Percentiles rank a stretch among this genome's conserved stretches.
Evolutionary conservation across 495 filamentous ascomycete genomes (phyloP).

Genomic region (Xylaria grammica): DNA sequence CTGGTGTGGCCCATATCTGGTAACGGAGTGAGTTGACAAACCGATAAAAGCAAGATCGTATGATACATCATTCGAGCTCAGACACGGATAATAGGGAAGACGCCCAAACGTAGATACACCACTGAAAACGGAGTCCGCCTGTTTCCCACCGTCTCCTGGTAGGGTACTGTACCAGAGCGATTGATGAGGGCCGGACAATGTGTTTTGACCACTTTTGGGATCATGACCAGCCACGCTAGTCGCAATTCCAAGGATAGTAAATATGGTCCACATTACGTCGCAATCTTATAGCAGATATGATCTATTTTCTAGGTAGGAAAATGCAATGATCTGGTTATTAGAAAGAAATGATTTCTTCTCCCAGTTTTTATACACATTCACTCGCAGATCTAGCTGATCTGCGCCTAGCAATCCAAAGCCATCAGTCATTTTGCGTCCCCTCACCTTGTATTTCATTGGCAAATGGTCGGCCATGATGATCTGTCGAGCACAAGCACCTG

Average conservation of each 20-base stretch:
- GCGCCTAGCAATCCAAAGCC: neutral
- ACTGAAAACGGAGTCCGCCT: slow-evolving; percentile 70
- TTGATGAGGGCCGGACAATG: slow-evolving; percentile 54
- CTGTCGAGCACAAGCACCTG: neutral
- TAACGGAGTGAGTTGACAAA: slow-evolving; percentile 68
- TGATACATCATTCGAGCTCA: slow-evolving; percentile 64
- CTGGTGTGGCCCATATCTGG: slow-evolving; percentile 63
- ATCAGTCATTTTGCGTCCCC: neutral
- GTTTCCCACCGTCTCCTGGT: slow-evolving; percentile 63
- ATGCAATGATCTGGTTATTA: neutral
- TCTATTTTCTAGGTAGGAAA: neutral
- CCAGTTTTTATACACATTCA: neutral
- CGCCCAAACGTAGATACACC: slow-evolving; percentile 87
- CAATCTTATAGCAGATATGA: neutral
- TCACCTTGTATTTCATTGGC: neutral
- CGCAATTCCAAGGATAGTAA: slow-evolving; percentile 26
- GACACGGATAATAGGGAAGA: slow-evolving; percentile 74
- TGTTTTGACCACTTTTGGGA: slow-evolving; percentile 45
- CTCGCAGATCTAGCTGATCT: too few relatives aligned
- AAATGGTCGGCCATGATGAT: neutral
- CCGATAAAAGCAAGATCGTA: slow-evolving; percentile 88
- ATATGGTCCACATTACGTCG: slow-evolving; percentile 11
- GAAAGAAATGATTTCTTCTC: neutral
- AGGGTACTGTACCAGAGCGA: slow-evolving; percentile 60
- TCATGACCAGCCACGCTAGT: slow-evolving; percentile 39